phyloP scores from a whole-genome alignment of 495 filamentous ascomycete species.

The Tuber borchii region DNA sequence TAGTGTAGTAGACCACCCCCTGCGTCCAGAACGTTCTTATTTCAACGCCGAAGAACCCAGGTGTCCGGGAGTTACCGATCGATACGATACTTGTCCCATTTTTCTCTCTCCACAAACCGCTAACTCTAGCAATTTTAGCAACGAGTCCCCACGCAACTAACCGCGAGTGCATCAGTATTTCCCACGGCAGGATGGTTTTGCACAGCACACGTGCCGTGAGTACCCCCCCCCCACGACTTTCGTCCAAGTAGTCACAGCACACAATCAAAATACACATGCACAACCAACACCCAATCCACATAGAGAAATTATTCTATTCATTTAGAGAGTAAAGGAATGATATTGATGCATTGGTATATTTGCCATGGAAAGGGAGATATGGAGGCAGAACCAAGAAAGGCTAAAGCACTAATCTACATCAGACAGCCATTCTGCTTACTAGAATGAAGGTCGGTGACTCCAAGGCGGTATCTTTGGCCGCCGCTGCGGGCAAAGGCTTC shows the following conservation, averaged over 20 bases:
- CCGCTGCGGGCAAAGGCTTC: conserved; percentile 67
- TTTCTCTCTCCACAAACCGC: no score
- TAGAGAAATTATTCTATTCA: not conserved
- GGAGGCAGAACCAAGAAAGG: not conserved
- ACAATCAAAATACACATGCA: not conserved
- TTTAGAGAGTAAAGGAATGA: not conserved
- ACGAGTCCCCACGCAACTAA: no score
- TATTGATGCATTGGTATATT: not conserved
- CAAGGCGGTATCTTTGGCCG: conserved; percentile 63
- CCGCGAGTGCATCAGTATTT: no score
- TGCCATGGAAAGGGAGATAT: not conserved
- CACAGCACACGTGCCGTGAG: not conserved
- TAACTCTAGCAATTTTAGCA: no score
- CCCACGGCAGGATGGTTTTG: not conserved
- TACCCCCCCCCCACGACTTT: no score
- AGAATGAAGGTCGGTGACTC: conserved; percentile 75
- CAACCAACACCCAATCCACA: not conserved
- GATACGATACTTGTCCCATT: no score
- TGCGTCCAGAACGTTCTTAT: no score
- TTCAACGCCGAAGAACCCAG: no score
- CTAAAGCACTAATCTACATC: conserved; percentile 54
- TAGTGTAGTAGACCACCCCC: no score
- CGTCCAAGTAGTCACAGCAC: not conserved
- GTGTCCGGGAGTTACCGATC: no score
- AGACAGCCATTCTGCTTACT: conserved; percentile 86